Percentiles rank a stretch among this genome's conserved stretches.
phyloP scores from a whole-genome alignment of 2,329 filamentous ascomycete genomes.

The Verticillium alfalfae region DNA sequence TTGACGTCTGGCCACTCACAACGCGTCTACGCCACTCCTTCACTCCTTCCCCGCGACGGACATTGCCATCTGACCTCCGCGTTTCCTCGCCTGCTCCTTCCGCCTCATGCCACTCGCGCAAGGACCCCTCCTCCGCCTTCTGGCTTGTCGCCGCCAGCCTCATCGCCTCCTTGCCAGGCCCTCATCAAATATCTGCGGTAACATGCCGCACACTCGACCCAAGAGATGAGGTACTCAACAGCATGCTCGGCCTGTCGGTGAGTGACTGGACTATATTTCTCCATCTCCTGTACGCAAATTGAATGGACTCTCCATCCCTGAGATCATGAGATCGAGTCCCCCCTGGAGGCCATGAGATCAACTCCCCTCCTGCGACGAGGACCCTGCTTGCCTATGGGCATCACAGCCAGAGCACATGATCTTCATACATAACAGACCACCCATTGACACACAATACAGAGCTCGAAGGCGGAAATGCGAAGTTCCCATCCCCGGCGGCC shows the following conservation, averaged over 20 bases:
- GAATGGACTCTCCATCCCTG: too few relatives aligned
- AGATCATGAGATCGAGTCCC: too few relatives aligned
- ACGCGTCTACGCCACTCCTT: not conserved
- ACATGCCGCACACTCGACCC: not conserved
- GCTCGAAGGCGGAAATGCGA: conserved; percentile 12
- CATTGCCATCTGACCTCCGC: not conserved
- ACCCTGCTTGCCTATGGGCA: not conserved
- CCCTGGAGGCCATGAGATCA: too few relatives aligned
- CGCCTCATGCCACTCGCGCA: not conserved
- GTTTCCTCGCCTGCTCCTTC: not conserved
- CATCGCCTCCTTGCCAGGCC: not conserved
- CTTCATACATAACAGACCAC: too few relatives aligned
- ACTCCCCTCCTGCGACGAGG: not conserved
- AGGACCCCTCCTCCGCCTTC: too few relatives aligned
- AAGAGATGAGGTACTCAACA: conserved; percentile 12
- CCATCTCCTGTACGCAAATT: not conserved
- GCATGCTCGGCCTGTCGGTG: conserved; percentile 13
- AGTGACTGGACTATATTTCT: not conserved
- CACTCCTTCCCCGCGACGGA: not conserved
- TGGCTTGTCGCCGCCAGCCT: not conserved
- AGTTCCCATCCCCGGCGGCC: conserved; percentile 9
- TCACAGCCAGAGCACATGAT: not conserved
- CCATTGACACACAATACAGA: not conserved
- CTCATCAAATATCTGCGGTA: not conserved
- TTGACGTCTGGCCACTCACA: not conserved